Conservation (phyloP, 768 basidiomycete genomes). For the Trametes villosa region DNA sequence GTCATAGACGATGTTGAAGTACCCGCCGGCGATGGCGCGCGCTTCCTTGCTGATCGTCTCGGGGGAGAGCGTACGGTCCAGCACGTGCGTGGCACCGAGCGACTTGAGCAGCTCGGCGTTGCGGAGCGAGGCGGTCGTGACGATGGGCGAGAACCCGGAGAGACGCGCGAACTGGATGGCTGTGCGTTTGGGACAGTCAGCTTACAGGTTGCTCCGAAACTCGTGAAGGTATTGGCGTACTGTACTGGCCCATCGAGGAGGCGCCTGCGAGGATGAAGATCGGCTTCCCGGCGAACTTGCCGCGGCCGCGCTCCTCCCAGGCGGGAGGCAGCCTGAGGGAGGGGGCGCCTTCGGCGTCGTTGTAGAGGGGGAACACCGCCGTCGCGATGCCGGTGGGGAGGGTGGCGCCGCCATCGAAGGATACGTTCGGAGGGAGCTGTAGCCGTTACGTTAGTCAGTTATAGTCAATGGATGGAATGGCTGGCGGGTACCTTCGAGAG, state of each 20-base stretch:
- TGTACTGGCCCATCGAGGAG: constrained; percentile 34
- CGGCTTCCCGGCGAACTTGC: constrained; percentile 28
- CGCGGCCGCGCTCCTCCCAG: constrained; percentile 29
- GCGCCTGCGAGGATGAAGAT: constrained; percentile 34
- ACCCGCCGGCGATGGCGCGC: constrained; percentile 23
- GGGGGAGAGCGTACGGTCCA: constrained; percentile 30
- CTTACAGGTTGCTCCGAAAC: no score
- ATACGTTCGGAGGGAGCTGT: constrained; percentile 20
- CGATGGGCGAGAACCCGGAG: constrained; percentile 37
- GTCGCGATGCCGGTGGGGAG: constrained; percentile 18
- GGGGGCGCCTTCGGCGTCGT: constrained; percentile 8
- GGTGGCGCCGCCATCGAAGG: constrained; percentile 21
- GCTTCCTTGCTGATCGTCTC: constrained; percentile 15
- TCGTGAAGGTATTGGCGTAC: constrained; percentile 21
- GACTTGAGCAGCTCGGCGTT: constrained; percentile 28
- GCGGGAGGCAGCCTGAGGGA: constrained; percentile 25
- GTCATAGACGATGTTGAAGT: constrained; percentile 30
- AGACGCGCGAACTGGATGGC: constrained; percentile 34
- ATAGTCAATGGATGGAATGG: not conserved
- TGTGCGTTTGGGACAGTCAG: constrained; percentile 20
- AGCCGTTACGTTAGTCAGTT: not conserved
- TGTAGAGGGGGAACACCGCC: constrained; percentile 18
- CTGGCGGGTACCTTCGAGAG: not conserved
- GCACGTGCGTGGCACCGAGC: constrained; percentile 33
- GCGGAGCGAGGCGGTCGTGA: constrained; percentile 33